Evolutionary conservation across 139 green algal genomes (phyloP), one percentile per base, ranked within the genome.

Genomic region (Coelastrella sp.): DNA sequence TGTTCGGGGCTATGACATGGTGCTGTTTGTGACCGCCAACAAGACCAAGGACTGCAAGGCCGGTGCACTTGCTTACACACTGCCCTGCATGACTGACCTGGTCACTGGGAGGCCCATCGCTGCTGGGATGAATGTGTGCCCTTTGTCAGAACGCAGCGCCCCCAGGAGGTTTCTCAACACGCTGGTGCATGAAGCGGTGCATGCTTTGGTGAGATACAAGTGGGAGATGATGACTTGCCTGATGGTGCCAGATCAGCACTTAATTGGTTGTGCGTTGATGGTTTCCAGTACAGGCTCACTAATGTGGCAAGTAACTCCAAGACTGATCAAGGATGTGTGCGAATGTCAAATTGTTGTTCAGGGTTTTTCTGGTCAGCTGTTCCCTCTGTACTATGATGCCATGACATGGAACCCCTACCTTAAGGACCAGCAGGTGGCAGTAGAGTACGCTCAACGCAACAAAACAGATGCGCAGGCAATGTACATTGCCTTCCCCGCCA

Each of bases 351-450:
- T n/a, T 64, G 5, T n/a, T 1, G 11, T 59, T 25, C 78, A 84
- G 78, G 78, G 78, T 23, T 84, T 84, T 32, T 76, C 62, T 13
- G 78, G 62, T 2, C 60, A 84, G 60, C 41, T 84, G n/a, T 75
- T 76, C 27, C 60, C 78, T 5, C 27, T 84, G 15, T 84, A 76
- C 41, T 84, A 84, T n/a, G 78, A 84, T 30, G 60, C 78, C 17
- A 21, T 17, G 30, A 67, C 78, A 41, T 74, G 78, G 60, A 84
- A 84, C 30, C 78, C 60, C 17, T 84, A 84, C 78, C 15, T 64
- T 17, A 75, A 84, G 37, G 37, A 48, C 5, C 8, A 74, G 15
- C 78, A 84, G 41, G 41, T 84, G 6, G 32, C 45, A 41, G 53
- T 82, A 9, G 78, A 84, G 60, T 76, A 66, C 53, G 48, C 41